Base-by-base conservation (phyloP, 805 yeast genomes). In the Zygoascus flipseniorum region DNA sequence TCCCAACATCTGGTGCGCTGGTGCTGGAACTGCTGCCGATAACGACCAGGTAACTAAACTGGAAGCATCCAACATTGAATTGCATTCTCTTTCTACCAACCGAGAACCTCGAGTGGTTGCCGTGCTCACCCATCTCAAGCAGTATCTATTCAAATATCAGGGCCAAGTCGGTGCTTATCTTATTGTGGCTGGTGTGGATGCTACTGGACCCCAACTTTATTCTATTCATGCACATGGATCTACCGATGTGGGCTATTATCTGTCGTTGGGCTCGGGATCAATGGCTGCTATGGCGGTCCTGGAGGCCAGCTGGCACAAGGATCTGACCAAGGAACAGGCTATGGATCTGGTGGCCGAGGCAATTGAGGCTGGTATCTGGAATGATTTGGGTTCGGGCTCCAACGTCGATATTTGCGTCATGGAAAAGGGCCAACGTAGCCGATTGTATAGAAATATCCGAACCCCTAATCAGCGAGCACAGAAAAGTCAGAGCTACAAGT, bases 1-100 rank as follows among this genome's bases (percentile, higher is more conserved):
- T 6, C 96, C 97, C 9, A 80, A 78, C 65, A 89, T 90, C 67
- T 92, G 97, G 97, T 92, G 99, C 82, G 99, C 99, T 51, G 99
- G 99, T 65, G 99, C 99, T 2, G 99, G 99, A 70, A 93, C 99
- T n/a, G 99, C 99, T 31, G 98, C 99, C 8, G 99, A 93, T 69
- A 93, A 97, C 11, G 98, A 93, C 69, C 89, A 89, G 82, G 98
- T 93, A 42, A 93, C 99, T 5, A 96, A 89, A 69, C 76, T 93
- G 65, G 89, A 89, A 61, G 81, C 89, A 39, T 87, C 96, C 41
- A 90, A 92, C 68, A 74, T 93, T 59, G 99, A 93, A 71, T 75
- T 93, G 57, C 99, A 92, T 70, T 76, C 95, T 8, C 75, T 89
- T 71, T 82, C 85, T 62, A 83, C 92, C 35, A 82, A 82, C 56